Conservation (phyloP, 1,139 yeast genomes). For the Sugiyamaella paludigena region DNA sequence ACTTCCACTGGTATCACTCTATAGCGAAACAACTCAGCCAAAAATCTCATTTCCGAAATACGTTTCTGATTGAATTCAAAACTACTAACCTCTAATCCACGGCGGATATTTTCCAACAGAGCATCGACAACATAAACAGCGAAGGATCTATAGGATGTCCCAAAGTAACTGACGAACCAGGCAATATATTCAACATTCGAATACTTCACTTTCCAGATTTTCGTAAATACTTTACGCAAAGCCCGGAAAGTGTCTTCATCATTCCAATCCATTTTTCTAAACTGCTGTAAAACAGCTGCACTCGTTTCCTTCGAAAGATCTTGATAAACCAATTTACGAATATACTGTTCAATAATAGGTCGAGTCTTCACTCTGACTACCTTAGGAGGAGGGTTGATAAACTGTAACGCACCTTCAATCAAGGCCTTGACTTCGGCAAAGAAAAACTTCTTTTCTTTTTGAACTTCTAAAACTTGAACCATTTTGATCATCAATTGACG, state of each 20-base stretch:
- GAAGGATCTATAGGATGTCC: slow-evolving; percentile 39
- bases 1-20: slow-evolving; percentile 49
- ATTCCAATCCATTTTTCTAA: slow-evolving; percentile 50
- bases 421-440: slow-evolving; percentile 57
- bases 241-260: slow-evolving; percentile 44
- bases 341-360: slow-evolving; percentile 34
- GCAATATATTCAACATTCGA: slow-evolving; percentile 56
- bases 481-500: slow-evolving; percentile 59
- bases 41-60: slow-evolving; percentile 57
- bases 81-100: slow-evolving; percentile 67
- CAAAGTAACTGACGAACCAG: slow-evolving; percentile 43
- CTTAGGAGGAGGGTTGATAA: slow-evolving; percentile 58
- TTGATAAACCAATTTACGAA: slow-evolving; percentile 39
- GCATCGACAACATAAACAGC: slow-evolving; percentile 56
- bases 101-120: slow-evolving; percentile 58
- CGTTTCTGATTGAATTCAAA: slow-evolving; percentile 60
- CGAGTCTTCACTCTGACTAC: slow-evolving; percentile 25
- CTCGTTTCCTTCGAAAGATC: slow-evolving; percentile 48
- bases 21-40: slow-evolving; percentile 56
- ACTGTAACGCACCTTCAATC: slow-evolving; percentile 56
- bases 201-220: slow-evolving; percentile 61
- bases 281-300: slow-evolving; percentile 40
- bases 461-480: slow-evolving; percentile 54
- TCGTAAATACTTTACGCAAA: slow-evolving; percentile 53
- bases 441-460: slow-evolving; percentile 52